Evolutionary conservation across 345 rosid genomes (phyloP), one percentile per base, ranked within the genome.

Genomic region (Eucalyptus brandiana): DNA sequence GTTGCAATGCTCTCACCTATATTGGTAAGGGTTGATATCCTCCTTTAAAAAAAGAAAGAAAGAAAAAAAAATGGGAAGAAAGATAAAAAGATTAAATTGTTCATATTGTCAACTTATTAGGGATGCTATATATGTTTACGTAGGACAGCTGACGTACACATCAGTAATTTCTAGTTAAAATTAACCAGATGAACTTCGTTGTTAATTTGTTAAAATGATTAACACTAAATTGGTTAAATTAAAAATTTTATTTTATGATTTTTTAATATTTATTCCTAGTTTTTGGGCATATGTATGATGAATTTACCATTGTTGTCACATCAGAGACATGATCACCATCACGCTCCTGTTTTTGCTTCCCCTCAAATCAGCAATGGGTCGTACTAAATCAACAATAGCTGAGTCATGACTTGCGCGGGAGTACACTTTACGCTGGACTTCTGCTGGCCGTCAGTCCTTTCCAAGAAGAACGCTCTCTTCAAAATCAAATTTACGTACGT

Each of bases 71-170:
- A 53, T 1, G 9, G 10, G 0, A 3, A 19, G 9, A 53, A 53
- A 53, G 11, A 19, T 53, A 53, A 53, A 53, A 1, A 8, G 8
- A 19, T 19, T 53, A 53, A 53, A 53, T 19, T 53, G 2, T 53
- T 51, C 24, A 53, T 4, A 5, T 53, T 53, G 0, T 4, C 2
- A 8, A 1, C 26, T 53, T 53, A 19, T 8, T 51, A 51, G 1
- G 0, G 1, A 0, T 19, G 5, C n/a, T n/a, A n/a, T n/a, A n/a
- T n/a, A n/a, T n/a, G n/a, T n/a, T 53, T 53, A 53, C 1, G 4
- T 53, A 19, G 5, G n/a, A n/a, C n/a, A n/a, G n/a, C n/a, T n/a
- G 1, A 19, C 1, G 2, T 19, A 1, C 5, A 19, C 11, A 53
- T 53, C 2, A 8, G 1, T 19, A 53, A 8, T 53, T 53, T 53